Evolutionary conservation across 2,329 filamentous ascomycete genomes (phyloP).

Genomic region (Elsinoe perseae): DNA sequence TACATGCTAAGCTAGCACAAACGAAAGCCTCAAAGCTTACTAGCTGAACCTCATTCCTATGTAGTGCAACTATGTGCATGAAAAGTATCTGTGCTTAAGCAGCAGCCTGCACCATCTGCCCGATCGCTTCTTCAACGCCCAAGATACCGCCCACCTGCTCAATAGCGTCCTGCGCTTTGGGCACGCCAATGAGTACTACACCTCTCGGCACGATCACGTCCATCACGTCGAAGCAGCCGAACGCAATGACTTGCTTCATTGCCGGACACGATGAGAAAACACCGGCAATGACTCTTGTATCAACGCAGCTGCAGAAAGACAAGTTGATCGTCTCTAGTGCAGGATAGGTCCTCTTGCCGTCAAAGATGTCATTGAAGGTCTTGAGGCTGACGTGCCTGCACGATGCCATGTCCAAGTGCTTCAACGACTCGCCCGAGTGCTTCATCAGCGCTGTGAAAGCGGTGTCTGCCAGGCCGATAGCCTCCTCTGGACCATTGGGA

Average conservation of each 20-base stretch:
- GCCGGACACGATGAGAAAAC: constrained; percentile 42
- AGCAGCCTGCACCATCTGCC: constrained; percentile 26
- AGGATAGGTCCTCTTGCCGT: constrained; percentile 55
- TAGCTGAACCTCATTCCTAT: background rate
- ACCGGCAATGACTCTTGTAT: constrained; percentile 48
- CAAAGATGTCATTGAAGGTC: constrained; percentile 69
- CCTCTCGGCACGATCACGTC: constrained; percentile 50
- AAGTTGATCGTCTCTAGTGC: constrained; percentile 60
- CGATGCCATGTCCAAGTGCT: constrained; percentile 66
- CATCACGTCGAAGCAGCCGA: constrained; percentile 54
- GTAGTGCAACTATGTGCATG: background rate
- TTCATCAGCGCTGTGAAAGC: constrained; percentile 77
- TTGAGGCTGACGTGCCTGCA: constrained; percentile 71
- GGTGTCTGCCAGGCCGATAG: constrained; percentile 64
- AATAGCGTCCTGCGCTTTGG: constrained; percentile 51
- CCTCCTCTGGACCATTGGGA: constrained; percentile 54
- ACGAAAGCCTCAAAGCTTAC: background rate
- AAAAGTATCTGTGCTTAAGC: background rate
- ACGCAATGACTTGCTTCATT: constrained; percentile 50
- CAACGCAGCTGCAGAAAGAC: constrained; percentile 48
- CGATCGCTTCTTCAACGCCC: constrained; percentile 30
- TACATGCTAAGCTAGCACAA: background rate
- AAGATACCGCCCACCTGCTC: constrained; percentile 41
- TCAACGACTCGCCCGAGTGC: constrained; percentile 64
- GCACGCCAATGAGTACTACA: constrained; percentile 53